These are phyloP conservation scores for Phaffia tasmanica DNA, from an alignment of 768 basidiomycete species.

Conservation along the genomic window DNA sequence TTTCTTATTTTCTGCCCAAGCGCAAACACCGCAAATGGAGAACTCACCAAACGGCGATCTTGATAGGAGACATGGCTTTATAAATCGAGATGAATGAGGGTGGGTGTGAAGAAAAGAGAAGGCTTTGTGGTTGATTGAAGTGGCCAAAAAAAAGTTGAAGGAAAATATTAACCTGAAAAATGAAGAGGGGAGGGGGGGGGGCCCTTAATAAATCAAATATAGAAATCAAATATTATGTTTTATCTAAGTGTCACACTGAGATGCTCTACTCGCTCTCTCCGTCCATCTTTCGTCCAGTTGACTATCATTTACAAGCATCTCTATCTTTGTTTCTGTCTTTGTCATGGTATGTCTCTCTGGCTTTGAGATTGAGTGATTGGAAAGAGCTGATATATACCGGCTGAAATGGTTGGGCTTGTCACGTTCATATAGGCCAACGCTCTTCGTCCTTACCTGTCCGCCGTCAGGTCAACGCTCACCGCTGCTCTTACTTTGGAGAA, in stretches of 20 bases:
- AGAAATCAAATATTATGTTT: background rate
- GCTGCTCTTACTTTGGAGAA: constrained; percentile 94
- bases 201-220: no score
- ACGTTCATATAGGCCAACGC: constrained; percentile 64
- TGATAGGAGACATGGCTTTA: constrained; percentile 9
- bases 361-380: no score
- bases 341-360: no score
- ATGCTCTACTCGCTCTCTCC: background rate
- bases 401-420: background rate
- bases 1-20: background rate
- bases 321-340: constrained; percentile 8
- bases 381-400: no score
- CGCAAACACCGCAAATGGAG: background rate
- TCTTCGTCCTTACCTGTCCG: constrained; percentile 86
- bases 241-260: background rate
- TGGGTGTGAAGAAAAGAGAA: background rate
- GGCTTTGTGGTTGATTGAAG: no score
- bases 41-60: constrained; percentile 10
- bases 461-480: constrained; percentile 91
- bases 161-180: no score
- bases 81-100: background rate
- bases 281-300: background rate
- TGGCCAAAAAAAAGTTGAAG: no score
- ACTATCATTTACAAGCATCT: background rate
- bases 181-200: no score